phyloP scores from a whole-genome alignment of 768 basidiomycete species.

The Calocybe indica region DNA sequence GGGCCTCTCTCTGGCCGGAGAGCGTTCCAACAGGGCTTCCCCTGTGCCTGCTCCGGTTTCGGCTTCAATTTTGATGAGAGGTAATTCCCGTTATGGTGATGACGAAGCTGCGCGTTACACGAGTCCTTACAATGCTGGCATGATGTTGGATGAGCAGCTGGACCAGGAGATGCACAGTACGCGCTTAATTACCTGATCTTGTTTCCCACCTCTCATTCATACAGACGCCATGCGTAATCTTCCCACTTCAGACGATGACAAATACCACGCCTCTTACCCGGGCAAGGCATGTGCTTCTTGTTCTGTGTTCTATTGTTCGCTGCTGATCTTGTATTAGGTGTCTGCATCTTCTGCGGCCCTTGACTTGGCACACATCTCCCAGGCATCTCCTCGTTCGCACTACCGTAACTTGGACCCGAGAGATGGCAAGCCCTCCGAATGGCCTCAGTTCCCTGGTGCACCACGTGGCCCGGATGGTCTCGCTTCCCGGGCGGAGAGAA shows the following conservation, averaged over 20 bases:
- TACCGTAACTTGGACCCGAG: slow-evolving; percentile 53
- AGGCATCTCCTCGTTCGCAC: slow-evolving; percentile 65
- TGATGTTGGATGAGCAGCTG: slow-evolving; percentile 90
- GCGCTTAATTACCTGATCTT: slow-evolving; percentile 20
- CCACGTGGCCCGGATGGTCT: slow-evolving; percentile 57
- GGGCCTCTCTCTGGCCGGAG: slow-evolving; percentile 62
- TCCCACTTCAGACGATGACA: slow-evolving; percentile 87
- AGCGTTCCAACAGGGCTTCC: slow-evolving; percentile 50
- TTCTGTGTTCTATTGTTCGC: neutral
- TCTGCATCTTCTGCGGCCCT: slow-evolving; percentile 88
- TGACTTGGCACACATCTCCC: slow-evolving; percentile 86
- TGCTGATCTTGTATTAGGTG: slow-evolving; percentile 36
- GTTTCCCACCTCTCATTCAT: slow-evolving; percentile 9
- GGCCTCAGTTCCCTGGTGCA: slow-evolving; percentile 82
- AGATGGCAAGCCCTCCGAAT: slow-evolving; percentile 75
- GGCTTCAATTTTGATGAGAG: slow-evolving; percentile 48
- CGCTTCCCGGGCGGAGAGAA: slow-evolving; percentile 52
- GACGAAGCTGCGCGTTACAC: slow-evolving; percentile 57
- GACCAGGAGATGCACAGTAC: slow-evolving; percentile 93
- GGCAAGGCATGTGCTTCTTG: slow-evolving; percentile 46
- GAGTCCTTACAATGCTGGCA: slow-evolving; percentile 71
- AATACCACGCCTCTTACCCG: slow-evolving; percentile 58
- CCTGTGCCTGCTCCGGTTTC: slow-evolving; percentile 48
- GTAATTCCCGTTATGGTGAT: slow-evolving; percentile 45
- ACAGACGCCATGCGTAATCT: slow-evolving; percentile 84